Evolutionary conservation across 2,329 filamentous ascomycete genomes (phyloP), one percentile per base, ranked within the genome.

Genomic region (Cryphonectria naterciae): DNA sequence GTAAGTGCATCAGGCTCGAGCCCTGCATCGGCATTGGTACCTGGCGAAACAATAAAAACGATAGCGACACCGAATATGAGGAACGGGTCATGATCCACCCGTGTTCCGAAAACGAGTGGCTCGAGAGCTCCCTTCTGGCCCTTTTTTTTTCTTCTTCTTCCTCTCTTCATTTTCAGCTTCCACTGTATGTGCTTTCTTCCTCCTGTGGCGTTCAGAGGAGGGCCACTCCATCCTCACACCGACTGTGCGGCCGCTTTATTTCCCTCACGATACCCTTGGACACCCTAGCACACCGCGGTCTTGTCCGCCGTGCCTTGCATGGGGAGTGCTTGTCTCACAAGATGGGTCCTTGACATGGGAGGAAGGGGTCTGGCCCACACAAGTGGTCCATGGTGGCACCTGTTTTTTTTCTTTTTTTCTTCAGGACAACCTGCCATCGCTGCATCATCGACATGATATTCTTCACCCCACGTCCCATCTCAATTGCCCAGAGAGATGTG

Each of bases 21-120:
- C 15, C 32, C 58, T n/a, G 58, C 58, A 39, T 61, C 35, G 58
- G 32, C 58, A 61, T 4, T 13, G 2, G 10, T 54, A 19, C 63
- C 46, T n/a, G 19, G 63, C 22, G 46, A 65, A 65, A 65, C 63
- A 65, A 17, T 25, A 65, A 65, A 54, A 13, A 65, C 46, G 54
- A 56, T 13, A 32, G 28, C 25, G 15, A 56, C 54, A 17, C 32
- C 54, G 25, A 54, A 56, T 25, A 15, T 19, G 43, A 22, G 25
- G 15, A 11, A 35, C 28, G 41, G 63, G 28, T 32, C 43, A 39
- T 65, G 28, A 62, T 25, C 58, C 39, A 46, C 39, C 39, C 61
- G 58, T 37, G 19, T 8, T 11, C 35, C 28, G 54, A 5, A 32
- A 35, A 13, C 13, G 54, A 58, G 28, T 19, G 17, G 28, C 54